Percentiles rank a stretch among this genome's conserved stretches.
phyloP scores from a whole-genome alignment of 306 rosid genomes.

The Hylodesmum podocarpum region DNA sequence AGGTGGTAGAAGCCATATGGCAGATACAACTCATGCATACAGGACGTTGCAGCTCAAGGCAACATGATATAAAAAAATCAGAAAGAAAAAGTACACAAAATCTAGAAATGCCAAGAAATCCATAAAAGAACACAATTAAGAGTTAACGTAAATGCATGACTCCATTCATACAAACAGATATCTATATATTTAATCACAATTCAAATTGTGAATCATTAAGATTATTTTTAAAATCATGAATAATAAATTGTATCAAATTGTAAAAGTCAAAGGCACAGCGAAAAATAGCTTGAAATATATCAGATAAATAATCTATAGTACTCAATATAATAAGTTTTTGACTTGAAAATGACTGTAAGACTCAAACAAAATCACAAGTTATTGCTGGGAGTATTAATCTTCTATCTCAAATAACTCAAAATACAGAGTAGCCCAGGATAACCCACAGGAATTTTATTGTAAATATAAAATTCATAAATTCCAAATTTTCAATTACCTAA shows the following conservation, averaged over 20 bases:
- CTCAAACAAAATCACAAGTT: no score
- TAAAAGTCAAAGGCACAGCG: neutral
- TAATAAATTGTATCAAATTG: neutral
- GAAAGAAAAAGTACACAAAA: neutral
- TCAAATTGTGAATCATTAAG: neutral
- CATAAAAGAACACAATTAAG: neutral
- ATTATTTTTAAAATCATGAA: neutral
- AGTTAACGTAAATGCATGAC: neutral
- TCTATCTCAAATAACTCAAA: no score
- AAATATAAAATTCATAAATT: neutral
- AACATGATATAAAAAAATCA: neutral
- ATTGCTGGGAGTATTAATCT: no score
- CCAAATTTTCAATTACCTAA: neutral
- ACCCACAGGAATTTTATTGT: no score
- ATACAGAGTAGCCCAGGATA: no score
- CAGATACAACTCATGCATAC: neutral
- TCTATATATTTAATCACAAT: neutral
- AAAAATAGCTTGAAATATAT: neutral
- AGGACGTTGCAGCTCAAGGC: neutral
- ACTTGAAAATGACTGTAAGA: no score
- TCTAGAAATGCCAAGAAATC: conserved; percentile 7
- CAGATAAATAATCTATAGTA: neutral
- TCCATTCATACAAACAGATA: neutral
- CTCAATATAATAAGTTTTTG: neutral
- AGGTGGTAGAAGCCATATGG: neutral